A percentile compares a stretch with the other conserved stretches of the same genome.
Conservation (phyloP, 305 asterid genomes). For the Fraxinus nigra region DNA sequence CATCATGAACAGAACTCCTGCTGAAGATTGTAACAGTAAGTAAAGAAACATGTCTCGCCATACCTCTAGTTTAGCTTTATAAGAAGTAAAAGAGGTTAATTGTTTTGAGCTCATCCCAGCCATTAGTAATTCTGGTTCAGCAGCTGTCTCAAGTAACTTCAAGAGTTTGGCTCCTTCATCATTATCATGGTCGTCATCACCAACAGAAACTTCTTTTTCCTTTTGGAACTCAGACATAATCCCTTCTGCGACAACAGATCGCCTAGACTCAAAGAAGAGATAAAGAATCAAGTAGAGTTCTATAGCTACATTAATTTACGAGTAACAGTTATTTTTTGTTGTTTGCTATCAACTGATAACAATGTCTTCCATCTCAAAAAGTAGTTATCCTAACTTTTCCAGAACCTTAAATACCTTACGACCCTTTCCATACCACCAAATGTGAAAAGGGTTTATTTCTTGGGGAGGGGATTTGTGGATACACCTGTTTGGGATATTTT, state of each 20-base stretch:
- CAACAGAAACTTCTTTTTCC: constrained; percentile 43
- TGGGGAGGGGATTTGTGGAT: not conserved
- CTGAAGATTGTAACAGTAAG: constrained; percentile 9
- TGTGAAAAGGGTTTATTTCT: not conserved
- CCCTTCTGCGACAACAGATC: constrained; percentile 68
- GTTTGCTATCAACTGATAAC: not conserved
- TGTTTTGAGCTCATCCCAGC: constrained; percentile 94
- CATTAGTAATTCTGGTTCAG: constrained; percentile 95
- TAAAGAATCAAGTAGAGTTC: constrained; percentile 1
- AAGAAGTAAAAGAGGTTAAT: constrained; percentile 68
- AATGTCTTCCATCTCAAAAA: not conserved
- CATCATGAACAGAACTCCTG: constrained; percentile 13
- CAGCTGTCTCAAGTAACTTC: constrained; percentile 88
- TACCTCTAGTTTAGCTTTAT: constrained; percentile 85
- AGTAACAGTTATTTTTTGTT: not conserved
- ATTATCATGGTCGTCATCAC: constrained; percentile 55
- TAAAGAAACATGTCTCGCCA: constrained; percentile 15
- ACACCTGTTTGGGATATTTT: not conserved
- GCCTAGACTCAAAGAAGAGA: constrained; percentile 43
- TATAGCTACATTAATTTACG: constrained; percentile 5
- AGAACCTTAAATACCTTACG: not conserved
- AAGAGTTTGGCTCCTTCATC: constrained; percentile 93
- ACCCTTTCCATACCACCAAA: not conserved
- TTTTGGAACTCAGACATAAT: constrained; percentile 65
- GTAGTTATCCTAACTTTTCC: not conserved